Percentiles rank a stretch among this genome's conserved stretches.
Conservation (phyloP, 2,329 filamentous ascomycete species). For the Arthrobotrys conoides region DNA sequence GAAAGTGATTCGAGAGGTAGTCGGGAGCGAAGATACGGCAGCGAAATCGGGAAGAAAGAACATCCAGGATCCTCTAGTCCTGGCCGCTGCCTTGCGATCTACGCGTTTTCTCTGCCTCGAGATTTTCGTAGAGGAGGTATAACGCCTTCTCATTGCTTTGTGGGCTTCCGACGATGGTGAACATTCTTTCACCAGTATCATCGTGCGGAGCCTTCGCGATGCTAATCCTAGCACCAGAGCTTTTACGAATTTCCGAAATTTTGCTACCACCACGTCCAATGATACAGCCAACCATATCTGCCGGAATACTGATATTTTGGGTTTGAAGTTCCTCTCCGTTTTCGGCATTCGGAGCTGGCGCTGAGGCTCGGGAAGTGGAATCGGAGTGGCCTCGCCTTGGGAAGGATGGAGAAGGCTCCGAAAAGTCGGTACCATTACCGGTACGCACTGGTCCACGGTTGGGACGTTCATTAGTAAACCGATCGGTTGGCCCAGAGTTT, state of each 20-base stretch:
- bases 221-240: slow-evolving; percentile 88
- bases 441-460: slow-evolving; percentile 85
- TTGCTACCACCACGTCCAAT: slow-evolving; percentile 95
- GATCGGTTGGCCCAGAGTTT: slow-evolving; percentile 68
- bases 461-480: slow-evolving; percentile 68
- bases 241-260: slow-evolving; percentile 98
- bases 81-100: slow-evolving; percentile 81
- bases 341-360: slow-evolving; percentile 74
- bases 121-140: slow-evolving; percentile 97
- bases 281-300: slow-evolving; percentile 99
- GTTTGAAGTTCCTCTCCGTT: slow-evolving; percentile 98
- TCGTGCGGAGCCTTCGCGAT: slow-evolving; percentile 83
- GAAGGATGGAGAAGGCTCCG: slow-evolving; percentile 71
- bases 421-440: slow-evolving; percentile 97
- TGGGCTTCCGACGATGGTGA: slow-evolving; percentile 97
- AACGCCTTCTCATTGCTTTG: slow-evolving; percentile 95
- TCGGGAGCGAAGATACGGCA: slow-evolving; percentile 56
- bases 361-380: slow-evolving; percentile 80
- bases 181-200: slow-evolving; percentile 98
- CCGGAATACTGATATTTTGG: slow-evolving; percentile 99
- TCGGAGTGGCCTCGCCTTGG: slow-evolving; percentile 75
- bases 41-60: slow-evolving; percentile 61
- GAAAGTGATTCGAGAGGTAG: slow-evolving; percentile 35
- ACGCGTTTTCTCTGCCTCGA: slow-evolving; percentile 99
- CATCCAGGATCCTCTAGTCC: slow-evolving; percentile 68